These are phyloP conservation scores for Monilinia fructigena DNA, from an alignment of 2,329 filamentous ascomycete genomes.

Conservation along the genomic window DNA sequence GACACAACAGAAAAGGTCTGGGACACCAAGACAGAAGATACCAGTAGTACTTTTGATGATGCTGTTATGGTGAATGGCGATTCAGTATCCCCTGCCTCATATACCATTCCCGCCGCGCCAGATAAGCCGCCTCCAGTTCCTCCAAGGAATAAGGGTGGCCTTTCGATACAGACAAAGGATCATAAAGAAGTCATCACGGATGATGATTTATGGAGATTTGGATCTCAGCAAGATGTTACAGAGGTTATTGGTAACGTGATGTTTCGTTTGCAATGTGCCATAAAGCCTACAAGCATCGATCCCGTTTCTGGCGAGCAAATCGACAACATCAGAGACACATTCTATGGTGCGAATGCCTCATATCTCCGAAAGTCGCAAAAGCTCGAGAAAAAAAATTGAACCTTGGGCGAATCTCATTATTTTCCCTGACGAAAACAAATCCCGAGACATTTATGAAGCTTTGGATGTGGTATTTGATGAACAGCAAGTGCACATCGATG, in stretches of 20 bases:
- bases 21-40: constrained; percentile 15
- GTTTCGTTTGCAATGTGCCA: constrained; percentile 85
- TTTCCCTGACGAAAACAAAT: constrained; percentile 51
- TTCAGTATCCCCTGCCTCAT: constrained; percentile 16
- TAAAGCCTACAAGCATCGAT: constrained; percentile 66
- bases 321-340: constrained; percentile 73
- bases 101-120: constrained; percentile 26
- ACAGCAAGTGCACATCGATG: constrained; percentile 67
- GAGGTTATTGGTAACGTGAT: constrained; percentile 94
- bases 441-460: constrained; percentile 73
- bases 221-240: constrained; percentile 83
- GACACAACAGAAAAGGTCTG: neutral
- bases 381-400: constrained; percentile 45
- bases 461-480: constrained; percentile 84
- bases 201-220: constrained; percentile 41
- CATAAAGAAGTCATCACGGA: constrained; percentile 35
- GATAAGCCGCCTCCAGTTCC: constrained; percentile 41
- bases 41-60: constrained; percentile 25
- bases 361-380: constrained; percentile 54
- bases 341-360: constrained; percentile 62
- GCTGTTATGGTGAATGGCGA: constrained; percentile 42
- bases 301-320: constrained; percentile 69
- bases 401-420: constrained; percentile 57
- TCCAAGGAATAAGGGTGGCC: constrained; percentile 40
- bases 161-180: constrained; percentile 36